A percentile compares a stretch with the other conserved stretches of the same genome.
Conservation (phyloP, 345 rosid species). For the Draba incana region DNA sequence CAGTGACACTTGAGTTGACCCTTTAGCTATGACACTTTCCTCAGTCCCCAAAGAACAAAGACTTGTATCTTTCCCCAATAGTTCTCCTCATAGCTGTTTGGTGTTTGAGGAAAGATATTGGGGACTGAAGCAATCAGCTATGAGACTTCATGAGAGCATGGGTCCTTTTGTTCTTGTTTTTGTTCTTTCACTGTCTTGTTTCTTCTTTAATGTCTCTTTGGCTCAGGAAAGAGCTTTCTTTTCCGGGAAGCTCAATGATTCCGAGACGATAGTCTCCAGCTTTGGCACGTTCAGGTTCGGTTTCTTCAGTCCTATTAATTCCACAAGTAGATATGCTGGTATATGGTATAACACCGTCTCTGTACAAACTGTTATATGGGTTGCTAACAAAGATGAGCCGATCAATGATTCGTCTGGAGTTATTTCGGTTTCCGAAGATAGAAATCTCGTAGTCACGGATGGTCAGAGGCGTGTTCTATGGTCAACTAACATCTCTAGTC, state of each 20-base stretch:
- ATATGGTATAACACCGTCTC: constrained; percentile 50
- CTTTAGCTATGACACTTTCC: constrained; percentile 6
- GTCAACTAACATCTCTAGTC: constrained; percentile 52
- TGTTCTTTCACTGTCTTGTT: constrained; percentile 4
- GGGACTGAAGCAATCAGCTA: constrained; percentile 20
- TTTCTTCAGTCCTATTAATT: constrained; percentile 54
- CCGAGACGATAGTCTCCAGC: constrained; percentile 43
- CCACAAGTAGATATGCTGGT: constrained; percentile 51
- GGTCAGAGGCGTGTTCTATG: constrained; percentile 47
- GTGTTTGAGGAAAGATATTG: not conserved
- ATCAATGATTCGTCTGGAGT: constrained; percentile 50
- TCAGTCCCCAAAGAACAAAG: no score
- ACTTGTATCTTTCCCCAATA: no score
- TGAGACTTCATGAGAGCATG: constrained; percentile 20
- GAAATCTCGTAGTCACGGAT: constrained; percentile 52
- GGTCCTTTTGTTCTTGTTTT: constrained; percentile 17
- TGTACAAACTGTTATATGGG: constrained; percentile 48
- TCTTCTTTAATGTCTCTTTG: constrained; percentile 7
- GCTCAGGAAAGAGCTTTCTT: constrained; percentile 35
- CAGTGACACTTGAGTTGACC: constrained; percentile 30
- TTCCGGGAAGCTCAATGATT: constrained; percentile 19
- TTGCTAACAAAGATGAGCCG: constrained; percentile 57
- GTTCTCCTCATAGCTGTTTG: no score
- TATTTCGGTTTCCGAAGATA: constrained; percentile 46
- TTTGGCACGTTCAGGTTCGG: constrained; percentile 49